Base-by-base conservation (phyloP, 139 green algal species). In the Chlorella ohadii region DNA sequence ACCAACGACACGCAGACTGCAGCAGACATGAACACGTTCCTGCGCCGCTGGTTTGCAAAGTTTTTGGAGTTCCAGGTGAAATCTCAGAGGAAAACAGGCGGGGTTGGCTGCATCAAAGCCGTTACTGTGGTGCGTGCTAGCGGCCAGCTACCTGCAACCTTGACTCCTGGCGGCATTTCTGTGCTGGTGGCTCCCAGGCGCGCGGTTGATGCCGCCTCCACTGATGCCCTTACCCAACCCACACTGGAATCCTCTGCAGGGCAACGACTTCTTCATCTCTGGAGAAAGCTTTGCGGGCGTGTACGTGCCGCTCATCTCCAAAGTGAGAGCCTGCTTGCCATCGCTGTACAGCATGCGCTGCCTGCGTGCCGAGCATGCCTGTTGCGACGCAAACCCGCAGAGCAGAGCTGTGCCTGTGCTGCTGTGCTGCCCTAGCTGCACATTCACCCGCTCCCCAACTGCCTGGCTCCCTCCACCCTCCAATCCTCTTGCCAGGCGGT, bases 1-100 rank as follows among this genome's bases (percentile, higher is more conserved):
- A 90, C 86, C 76, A 90, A 90, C 72, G 86, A 90, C 82, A 86
- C 82, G 23, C 68, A 85, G 22, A 96, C 93, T 15, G 90, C 91
- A 0, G 59, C 55, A 2, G 93, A 96, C 85, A 84, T 89, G 25
- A 70, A 96, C 55, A 75, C n/a, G 16, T 94, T 95, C 86, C 84
- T 96, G 79, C 79, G 92, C 3, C 74, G 63, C 27, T 93, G 88
- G 83, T 89, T 95, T 38, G 33, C 71, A 22, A 61, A 82, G 2
- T 92, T 89, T 77, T 87, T 89, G 3, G 61, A 91, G 28, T 92
- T 88, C 67, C 70, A 84, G 68, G 68, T 75, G 68, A n/a, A n/a
- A n/a, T n/a, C n/a, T n/a, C n/a, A n/a, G n/a, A n/a, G n/a, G n/a
- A n/a, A n/a, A n/a, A n/a, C n/a, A n/a, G n/a, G n/a, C n/a, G n/a